Base-by-base conservation (phyloP, 2,329 filamentous ascomycete genomes). In the Cadophora luteo-olivacea region DNA sequence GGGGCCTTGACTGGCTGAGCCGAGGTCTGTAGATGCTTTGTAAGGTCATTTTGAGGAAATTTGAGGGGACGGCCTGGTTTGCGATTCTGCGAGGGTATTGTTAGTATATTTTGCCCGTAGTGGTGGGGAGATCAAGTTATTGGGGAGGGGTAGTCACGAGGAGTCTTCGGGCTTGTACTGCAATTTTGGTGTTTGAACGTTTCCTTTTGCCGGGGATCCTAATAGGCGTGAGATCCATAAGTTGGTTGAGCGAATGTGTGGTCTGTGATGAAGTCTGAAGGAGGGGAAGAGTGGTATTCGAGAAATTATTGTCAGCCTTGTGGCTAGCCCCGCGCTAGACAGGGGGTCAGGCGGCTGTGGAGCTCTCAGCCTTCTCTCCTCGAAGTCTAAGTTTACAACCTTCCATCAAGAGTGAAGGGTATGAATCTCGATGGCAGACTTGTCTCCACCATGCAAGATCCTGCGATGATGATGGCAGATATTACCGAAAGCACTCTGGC, bases 181-280 rank as follows among this genome's bases (percentile, higher is more conserved):
- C 73, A 11, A 64, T 29, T 65, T 76, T 78, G 9, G 64, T 69
- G 14, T 68, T 69, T 33, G 70, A 70, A 3, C 72, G 68, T 29
- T 65, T 76, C 14, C 69, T 71, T 64, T 78, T 78, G 8, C 77
- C 77, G 0, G 73, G 72, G 22, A 78, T 71, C 48, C 73, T 75
- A 41, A 78, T 77, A 6, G 76, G 74, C 33, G 77, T 78, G 33
- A 72, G 70, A 29, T 72, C 65, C 75, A 76, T 77, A n/a, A 41
- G 14, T 8, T 38, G 24, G 16, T 3, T 2, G 24, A 16, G 29
- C 12, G 8, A 54, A 45, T 36, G 55, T 48, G 48, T 38, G 54
- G 54, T 52, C 32, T 0, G 12, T 49, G 45, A 49, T 38, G 33
- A 2, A 45, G 12, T 45, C 16, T 45, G 41, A 1, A 16, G 16